A percentile compares a stretch with the other conserved stretches of the same genome.
Evolutionary conservation across 331 rosid genomes (phyloP).

Genomic region (Telfairia occidentalis): DNA sequence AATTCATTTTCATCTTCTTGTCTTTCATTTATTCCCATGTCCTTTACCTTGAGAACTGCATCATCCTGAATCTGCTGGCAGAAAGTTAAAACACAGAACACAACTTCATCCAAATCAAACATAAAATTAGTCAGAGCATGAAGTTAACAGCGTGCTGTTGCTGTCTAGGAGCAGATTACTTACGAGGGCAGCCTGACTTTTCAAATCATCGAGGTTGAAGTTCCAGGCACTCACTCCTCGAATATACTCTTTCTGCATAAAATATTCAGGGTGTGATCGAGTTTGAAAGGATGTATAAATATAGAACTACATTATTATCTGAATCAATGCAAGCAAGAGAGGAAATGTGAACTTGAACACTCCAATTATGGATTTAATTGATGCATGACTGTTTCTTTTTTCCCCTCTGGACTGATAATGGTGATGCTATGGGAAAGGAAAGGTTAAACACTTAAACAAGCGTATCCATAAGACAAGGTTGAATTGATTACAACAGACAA

Average conservation of each 20-base stretch:
- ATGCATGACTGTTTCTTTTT: neutral
- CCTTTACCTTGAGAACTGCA: constrained; percentile 34
- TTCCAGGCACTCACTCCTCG: constrained; percentile 99
- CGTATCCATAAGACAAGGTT: neutral
- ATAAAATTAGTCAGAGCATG: neutral
- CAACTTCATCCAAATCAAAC: neutral
- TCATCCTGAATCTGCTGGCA: constrained; percentile 70
- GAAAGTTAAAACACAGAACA: constrained; percentile 12
- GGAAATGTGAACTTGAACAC: neutral
- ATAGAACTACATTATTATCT: neutral
- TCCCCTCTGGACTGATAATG: neutral
- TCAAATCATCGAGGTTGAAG: constrained; percentile 88
- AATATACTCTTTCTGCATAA: constrained; percentile 77
- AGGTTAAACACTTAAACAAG: neutral
- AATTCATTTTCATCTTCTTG: constrained; percentile 24
- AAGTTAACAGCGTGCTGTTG: neutral
- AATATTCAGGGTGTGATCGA: neutral
- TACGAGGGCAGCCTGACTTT: constrained; percentile 95
- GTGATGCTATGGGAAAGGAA: neutral
- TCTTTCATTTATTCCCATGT: constrained; percentile 27
- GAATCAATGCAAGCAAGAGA: neutral
- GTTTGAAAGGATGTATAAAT: neutral
- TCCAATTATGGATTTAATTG: neutral
- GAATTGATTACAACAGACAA: neutral
- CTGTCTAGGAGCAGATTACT: constrained; percentile 19